Evolutionary conservation across 176 grass and related monocot species (phyloP), one percentile per base, ranked within the genome.

Genomic region (Carex parvula): DNA sequence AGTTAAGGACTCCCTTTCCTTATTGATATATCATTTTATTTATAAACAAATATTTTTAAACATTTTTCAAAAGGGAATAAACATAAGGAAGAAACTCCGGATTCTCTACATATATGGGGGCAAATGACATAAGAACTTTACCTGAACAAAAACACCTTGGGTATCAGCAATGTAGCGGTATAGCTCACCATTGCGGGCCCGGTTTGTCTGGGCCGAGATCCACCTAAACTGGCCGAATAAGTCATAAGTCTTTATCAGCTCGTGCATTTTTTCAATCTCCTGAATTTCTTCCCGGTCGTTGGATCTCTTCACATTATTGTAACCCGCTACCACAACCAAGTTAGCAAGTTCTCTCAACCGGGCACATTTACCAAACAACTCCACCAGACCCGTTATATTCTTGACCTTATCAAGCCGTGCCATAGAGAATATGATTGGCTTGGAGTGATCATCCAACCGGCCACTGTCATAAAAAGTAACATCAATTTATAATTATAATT

Each of bases 121-220:
- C 20, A 44, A 70, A 44, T 18, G 68, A 46, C 8, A 2, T 4
- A 70, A 44, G 35, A 81, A 73, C 13, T 54, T 66, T 81, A 98
- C 96, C 91, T 95, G 96, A 72, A 98, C 93, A 86, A 98, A 98
- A 63, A 89, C 91, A 69, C 96, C 96, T 48, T 82, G 74, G 29
- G 93, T 98, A 81, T 98, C 96, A 16, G 93, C 92, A 86, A 98
- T 98, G 84, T 93, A 98, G 52, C 92, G 95, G 61, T 95, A 98
- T 37, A 98, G 83, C 75, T 98, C 96, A 8, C 96, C 93, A 0
- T 98, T 98, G 17, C 88, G 84, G 33, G 86, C 91, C 69, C 89
- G 91, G 87, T 98, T 95, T 50, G 88, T 95, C 85, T 98, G 96
- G 48, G 93, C 84, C 67, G 93, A 95, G 76, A 98, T 95, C 96